These are phyloP conservation scores for Castanospermum australe DNA, from an alignment of 306 rosid species.

Conservation along the genomic window DNA sequence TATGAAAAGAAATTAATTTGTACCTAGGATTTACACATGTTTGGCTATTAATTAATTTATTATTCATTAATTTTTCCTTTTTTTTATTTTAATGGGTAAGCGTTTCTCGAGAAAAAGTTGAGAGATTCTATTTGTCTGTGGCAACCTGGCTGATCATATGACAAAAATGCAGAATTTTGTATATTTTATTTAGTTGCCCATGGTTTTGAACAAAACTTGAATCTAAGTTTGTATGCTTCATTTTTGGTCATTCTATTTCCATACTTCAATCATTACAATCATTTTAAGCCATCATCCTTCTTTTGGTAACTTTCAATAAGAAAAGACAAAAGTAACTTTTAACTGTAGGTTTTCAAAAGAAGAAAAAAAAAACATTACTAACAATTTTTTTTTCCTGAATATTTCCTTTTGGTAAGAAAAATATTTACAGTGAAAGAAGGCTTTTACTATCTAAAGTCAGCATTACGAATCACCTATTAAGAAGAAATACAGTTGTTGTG, in stretches of 20 bases:
- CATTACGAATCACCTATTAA: no score
- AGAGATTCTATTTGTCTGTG: conserved; percentile 31
- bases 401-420: no score
- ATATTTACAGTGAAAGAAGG: no score
- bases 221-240: background rate
- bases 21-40: conserved; percentile 2
- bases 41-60: conserved; percentile 10
- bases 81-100: background rate
- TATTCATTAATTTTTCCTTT: background rate
- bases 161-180: background rate
- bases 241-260: background rate
- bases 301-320: background rate
- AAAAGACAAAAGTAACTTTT: conserved; percentile 7
- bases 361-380: background rate
- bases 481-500: no score
- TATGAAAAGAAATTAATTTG: no score
- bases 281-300: background rate
- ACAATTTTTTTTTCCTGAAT: no score
- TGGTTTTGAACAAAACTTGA: background rate
- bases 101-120: conserved; percentile 23
- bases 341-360: background rate
- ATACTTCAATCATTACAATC: conserved; percentile 5
- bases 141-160: background rate
- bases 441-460: no score
- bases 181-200: background rate